Base-by-base conservation (phyloP, 305 asterid genomes). In the Caryopteris hybrid region DNA sequence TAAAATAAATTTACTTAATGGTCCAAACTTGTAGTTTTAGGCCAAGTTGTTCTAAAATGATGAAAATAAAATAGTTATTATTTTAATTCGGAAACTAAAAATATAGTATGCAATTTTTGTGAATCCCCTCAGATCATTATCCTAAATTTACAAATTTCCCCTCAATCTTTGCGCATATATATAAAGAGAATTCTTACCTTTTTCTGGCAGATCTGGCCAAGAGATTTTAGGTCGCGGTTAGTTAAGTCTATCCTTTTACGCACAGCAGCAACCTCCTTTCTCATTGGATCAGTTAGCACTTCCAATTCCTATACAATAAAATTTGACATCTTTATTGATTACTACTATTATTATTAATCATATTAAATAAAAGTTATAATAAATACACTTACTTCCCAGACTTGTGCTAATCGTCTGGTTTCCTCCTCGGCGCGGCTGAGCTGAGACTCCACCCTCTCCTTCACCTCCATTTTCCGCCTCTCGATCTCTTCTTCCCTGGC, bases 231-330 rank as follows among this genome's bases (percentile, higher is more conserved):
- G 52, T 89, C 96, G 5, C 95, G 95, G 68, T 84, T 87, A 43
- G 82, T 84, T 33, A 83, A 47, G 74, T 89, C 96, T 29, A 89
- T 80, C 77, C 74, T 84, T 78, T 87, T 89, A 4, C 96, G 89
- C 64, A 87, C 89, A n/a, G 71, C 66, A 5, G 83, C 89, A 27
- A 89, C 89, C 76, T 89, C 95, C 81, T 89, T 89, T 67, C 92
- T 81, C 93, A 87, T 84, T 16, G 96, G 95, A 78, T 89, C 96
- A 0, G 87, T 76, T 70, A 89, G 47, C 59, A 83, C 93, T 66
- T 89, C 93, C 66, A 89, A 82, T 74, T 87, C 96, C 96, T 89
- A 21, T n/a, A n/a, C n/a, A n/a, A n/a, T n/a, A n/a, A n/a, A n/a
- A n/a, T n/a, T n/a, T n/a, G n/a, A n/a, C n/a, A n/a, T n/a, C n/a